Percentiles rank a stretch among this genome's conserved stretches.
Conservation (phyloP, 768 basidiomycete species). For the Hortiboletus flavorubellus region DNA sequence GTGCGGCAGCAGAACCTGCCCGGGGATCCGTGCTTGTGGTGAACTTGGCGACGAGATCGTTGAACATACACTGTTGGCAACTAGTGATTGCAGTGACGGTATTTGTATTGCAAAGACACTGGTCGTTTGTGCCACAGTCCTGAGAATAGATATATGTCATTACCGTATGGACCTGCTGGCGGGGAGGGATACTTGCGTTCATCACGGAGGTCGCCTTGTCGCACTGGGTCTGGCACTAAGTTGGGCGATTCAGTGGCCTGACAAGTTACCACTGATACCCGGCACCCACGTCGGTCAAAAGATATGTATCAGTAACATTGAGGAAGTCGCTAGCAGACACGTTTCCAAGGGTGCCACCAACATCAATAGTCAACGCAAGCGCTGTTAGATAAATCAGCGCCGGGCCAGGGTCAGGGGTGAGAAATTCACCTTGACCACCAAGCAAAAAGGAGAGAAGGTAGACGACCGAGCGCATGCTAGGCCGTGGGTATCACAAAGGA, state of each 20-base stretch:
- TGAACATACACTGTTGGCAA: conserved; percentile 71
- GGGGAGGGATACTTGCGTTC: conserved; percentile 15
- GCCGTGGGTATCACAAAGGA: conserved; percentile 32
- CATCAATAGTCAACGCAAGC: conserved; percentile 47
- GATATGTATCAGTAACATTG: conserved; percentile 31
- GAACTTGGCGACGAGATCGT: conserved; percentile 49
- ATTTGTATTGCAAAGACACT: conserved; percentile 51
- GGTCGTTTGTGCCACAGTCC: conserved; percentile 42
- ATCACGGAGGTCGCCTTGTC: conserved; percentile 22
- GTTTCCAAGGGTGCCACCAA: conserved; percentile 35
- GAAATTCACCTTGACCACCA: conserved; percentile 57
- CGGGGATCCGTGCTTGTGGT: conserved; percentile 45
- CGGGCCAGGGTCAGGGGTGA: background rate
- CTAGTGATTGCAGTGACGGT: conserved; percentile 42
- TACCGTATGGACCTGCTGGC: too few relatives aligned
- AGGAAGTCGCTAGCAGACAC: conserved; percentile 47
- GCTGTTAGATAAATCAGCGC: conserved; percentile 20
- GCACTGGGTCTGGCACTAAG: conserved; percentile 28
- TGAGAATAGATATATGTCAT: conserved; percentile 11
- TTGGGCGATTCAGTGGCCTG: conserved; percentile 1
- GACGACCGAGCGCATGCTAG: conserved; percentile 28
- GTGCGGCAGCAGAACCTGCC: conserved; percentile 57
- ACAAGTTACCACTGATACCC: background rate
- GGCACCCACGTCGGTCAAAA: conserved; percentile 29
- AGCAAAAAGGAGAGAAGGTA: conserved; percentile 37